phyloP scores from a whole-genome alignment of 805 yeast genomes.

The Deakozyma indianensis region DNA sequence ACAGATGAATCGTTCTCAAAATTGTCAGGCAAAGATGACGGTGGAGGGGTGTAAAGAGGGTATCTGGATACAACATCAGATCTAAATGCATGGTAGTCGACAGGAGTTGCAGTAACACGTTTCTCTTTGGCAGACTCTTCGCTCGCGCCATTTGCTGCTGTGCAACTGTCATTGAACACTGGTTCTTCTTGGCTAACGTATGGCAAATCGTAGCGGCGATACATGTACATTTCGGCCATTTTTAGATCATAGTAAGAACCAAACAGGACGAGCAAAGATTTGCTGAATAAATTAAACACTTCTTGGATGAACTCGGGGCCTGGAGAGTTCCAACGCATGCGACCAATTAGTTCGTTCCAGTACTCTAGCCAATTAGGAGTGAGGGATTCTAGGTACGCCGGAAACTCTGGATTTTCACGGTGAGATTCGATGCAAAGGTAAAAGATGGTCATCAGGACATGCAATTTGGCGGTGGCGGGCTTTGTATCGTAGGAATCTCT shows the following conservation, averaged over 20 bases:
- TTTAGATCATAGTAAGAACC: neutral
- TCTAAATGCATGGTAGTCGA: constrained; percentile 72
- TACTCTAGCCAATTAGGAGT: neutral
- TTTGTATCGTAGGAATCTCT: neutral
- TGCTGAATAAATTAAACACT: neutral
- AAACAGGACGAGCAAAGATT: neutral
- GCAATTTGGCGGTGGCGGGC: neutral
- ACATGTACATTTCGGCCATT: neutral
- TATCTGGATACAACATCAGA: constrained; percentile 62
- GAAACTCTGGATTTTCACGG: neutral
- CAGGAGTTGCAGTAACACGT: constrained; percentile 46
- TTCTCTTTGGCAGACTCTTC: neutral
- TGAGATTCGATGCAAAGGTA: neutral
- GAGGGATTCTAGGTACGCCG: neutral
- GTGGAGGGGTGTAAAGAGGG: constrained; percentile 51
- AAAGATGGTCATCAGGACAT: neutral
- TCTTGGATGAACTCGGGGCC: neutral
- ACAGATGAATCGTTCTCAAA: constrained; percentile 35
- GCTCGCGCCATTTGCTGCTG: neutral
- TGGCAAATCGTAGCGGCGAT: neutral
- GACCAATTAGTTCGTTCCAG: neutral
- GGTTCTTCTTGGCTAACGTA: neutral
- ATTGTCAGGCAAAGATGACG: constrained; percentile 31
- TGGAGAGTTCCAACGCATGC: neutral
- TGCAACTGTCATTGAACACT: neutral